Base-by-base conservation (phyloP, 495 filamentous ascomycete genomes). In the Xylaria curta region DNA sequence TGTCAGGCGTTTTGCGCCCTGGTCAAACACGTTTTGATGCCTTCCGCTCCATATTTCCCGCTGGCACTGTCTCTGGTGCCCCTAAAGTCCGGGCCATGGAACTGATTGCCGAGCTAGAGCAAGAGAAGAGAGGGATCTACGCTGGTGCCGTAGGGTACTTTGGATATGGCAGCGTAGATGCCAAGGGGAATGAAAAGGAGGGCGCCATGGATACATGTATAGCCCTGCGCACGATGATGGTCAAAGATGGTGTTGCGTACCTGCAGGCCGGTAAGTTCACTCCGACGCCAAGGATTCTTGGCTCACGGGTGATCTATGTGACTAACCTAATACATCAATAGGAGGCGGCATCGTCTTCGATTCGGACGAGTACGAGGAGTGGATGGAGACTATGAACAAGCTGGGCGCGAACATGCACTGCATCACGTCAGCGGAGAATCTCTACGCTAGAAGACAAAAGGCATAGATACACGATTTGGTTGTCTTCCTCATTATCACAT, bases 171-270 rank as follows among this genome's bases (percentile, higher is more conserved):
- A 86, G 84, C 59, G 81, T 91, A 4, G 82, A 87, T 38, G 74
- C 73, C 10, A 73, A 80, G 7, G 83, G 82, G 0, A 78, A 78
- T 7, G 82, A 82, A 44, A 78, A 73, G 36, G 90, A 94, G 67
- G 96, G 97, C 10, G 94, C 93, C 15, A 98, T 99, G 96, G 96
- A 99, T 79, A 98, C 95, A 2, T 98, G 95, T 80, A 99, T 99
- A 82, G 96, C 96, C n/a, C 84, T 99, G 70, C 88, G 96, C 49
- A 99, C 96, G 10, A 99, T 99, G 96, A 75, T 97, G 78, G 86
- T 96, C 58, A 98, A 98, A 84, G 92, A 97, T 68, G 92, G 91
- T 0, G 85, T 95, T 49, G 95, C 94, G 26, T 98, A 97, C 81
- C 85, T 99, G 49, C 97, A 98, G 79, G 96, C 96, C 44, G 90